Evolutionary conservation across 495 filamentous ascomycete species (phyloP), one percentile per base, ranked within the genome.

Genomic region (Cercophora sp.): DNA sequence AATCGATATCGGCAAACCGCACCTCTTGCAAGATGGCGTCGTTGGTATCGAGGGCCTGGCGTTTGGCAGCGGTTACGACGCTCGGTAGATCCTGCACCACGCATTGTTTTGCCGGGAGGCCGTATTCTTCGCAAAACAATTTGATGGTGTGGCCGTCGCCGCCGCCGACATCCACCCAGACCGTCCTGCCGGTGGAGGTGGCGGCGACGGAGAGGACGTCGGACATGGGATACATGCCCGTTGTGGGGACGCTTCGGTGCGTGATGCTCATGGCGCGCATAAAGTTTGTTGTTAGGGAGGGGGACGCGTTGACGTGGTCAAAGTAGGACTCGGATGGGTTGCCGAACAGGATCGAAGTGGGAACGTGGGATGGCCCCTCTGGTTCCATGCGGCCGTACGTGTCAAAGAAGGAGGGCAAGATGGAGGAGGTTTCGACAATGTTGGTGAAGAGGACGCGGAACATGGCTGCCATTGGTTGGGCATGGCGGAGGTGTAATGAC

Each of bases 371-470:
- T 18, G 58, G 58, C 4, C 61, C 61, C 20, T 44, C 20, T 3
- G 70, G 70, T 26, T 65, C 51, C 11, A 36, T 27, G 2, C 59
- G 60, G n/a, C 66, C 66, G 47, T 72, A 64, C 16, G 59, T 60
- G 20, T 61, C 57, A 27, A 71, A 72, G 51, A 62, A 71, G 16
- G 40, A 39, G 0, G 70, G 66, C 5, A 71, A 54, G 23, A 57
- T 55, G 1, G 56, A 41, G 5, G 54, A 58, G 5, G 56, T 55
- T 11, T 42, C 31, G 35, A 63, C 52, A 24, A 70, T 44, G 27
- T 67, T 61, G 29, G 62, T 66, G 55, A 52, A 62, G 37, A 96
- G 70, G 1, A 88, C 35, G 85, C 88, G 91, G 53, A 71, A 70
- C 48, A 60, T 64, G 32, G 53, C 52, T 4, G 47, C 55, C 48